Conservation (phyloP, 768 basidiomycete species). For the Roridomyces roridus region DNA sequence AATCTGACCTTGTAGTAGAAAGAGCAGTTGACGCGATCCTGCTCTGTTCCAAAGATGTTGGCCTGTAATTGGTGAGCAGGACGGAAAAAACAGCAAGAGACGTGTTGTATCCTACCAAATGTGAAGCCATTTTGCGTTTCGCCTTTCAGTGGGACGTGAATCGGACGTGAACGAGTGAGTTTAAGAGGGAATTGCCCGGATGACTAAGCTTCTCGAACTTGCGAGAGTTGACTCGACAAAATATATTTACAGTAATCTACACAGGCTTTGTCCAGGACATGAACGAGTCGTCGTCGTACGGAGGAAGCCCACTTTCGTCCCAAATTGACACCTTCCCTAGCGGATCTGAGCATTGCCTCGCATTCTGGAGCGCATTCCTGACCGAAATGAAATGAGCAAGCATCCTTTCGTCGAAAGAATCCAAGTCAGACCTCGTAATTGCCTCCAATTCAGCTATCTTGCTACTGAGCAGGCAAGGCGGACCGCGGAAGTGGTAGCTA, state of each 20-base stretch:
- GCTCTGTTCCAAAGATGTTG: slow-evolving; percentile 95
- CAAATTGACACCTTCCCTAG: slow-evolving; percentile 15
- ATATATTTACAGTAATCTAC: too few species aligned
- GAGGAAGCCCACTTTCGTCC: slow-evolving; percentile 34
- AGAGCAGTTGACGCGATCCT: slow-evolving; percentile 97
- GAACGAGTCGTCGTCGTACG: slow-evolving; percentile 63
- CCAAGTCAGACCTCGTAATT: slow-evolving; percentile 1
- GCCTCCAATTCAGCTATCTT: slow-evolving; percentile 15
- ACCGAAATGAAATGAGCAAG: slow-evolving; percentile 15
- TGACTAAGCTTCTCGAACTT: slow-evolving; percentile 17
- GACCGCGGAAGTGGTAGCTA: slow-evolving; percentile 47
- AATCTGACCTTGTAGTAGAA: slow-evolving; percentile 87
- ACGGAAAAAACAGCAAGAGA: not conserved
- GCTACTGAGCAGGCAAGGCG: slow-evolving; percentile 36
- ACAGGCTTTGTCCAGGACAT: slow-evolving; percentile 64
- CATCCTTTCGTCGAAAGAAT: slow-evolving; percentile 11
- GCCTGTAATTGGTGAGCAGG: slow-evolving; percentile 53
- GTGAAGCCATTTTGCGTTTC: slow-evolving; percentile 62
- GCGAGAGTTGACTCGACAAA: not conserved
- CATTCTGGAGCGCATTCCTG: slow-evolving; percentile 7
- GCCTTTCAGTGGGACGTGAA: slow-evolving; percentile 11
- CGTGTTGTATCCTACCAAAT: slow-evolving; percentile 65
- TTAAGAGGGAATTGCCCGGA: not conserved
- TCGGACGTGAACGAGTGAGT: slow-evolving; percentile 15
- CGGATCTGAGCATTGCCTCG: not conserved